Evolutionary conservation across 805 yeast genomes (phyloP).

Genomic region (Saccharomycopsis olivae): DNA sequence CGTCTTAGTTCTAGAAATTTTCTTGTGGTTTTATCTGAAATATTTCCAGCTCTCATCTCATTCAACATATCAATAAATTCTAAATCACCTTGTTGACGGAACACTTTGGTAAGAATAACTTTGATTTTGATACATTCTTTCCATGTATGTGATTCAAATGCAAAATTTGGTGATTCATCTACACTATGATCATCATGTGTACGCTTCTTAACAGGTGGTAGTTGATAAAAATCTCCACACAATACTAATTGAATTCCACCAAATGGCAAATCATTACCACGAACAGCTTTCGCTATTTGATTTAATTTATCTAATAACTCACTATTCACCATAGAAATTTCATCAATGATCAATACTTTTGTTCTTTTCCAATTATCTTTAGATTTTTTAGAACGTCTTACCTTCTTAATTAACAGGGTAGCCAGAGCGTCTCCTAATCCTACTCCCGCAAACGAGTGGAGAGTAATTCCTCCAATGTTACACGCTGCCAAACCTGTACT

Average conservation of each 20-base stretch:
- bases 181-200: constrained; percentile 22
- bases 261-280: constrained; percentile 44
- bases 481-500: constrained; percentile 82
- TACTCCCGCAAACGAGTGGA: constrained; percentile 70
- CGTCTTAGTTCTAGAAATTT: constrained; percentile 46
- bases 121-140: constrained; percentile 43
- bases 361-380: constrained; percentile 43
- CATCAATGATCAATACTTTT: constrained; percentile 62
- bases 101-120: constrained; percentile 51
- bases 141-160: constrained; percentile 63
- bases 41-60: constrained; percentile 57
- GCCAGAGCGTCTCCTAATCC: constrained; percentile 57
- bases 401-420: constrained; percentile 36
- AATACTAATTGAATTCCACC: constrained; percentile 73
- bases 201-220: constrained; percentile 56
- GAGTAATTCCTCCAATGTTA: constrained; percentile 68
- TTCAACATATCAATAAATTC: constrained; percentile 64
- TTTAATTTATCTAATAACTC: constrained; percentile 53
- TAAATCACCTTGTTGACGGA: constrained; percentile 68
- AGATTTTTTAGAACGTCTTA: constrained; percentile 41
- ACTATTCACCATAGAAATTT: constrained; percentile 74
- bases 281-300: constrained; percentile 42
- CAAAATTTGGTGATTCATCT: constrained; percentile 32
- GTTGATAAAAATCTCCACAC: constrained; percentile 75
- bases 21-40: constrained; percentile 34